These are phyloP conservation scores for Jaltomata sinuosa DNA, from an alignment of 257 asterid genomes.

Conservation along the genomic window DNA sequence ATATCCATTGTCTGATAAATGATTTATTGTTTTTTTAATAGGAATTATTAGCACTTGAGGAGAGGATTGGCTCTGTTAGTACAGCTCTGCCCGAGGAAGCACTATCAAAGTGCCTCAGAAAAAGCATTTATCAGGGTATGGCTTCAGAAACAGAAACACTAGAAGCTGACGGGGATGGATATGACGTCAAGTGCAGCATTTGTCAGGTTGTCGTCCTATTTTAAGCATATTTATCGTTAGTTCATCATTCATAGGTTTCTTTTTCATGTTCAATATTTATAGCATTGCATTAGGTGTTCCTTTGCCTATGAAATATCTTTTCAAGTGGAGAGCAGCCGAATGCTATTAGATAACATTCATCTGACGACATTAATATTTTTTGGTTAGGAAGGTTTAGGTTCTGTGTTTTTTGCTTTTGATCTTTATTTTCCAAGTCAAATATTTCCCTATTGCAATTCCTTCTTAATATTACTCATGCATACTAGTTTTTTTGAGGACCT, in stretches of 20 bases:
- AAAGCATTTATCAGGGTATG: conserved; percentile 28
- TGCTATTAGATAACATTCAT: not conserved
- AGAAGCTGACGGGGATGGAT: conserved; percentile 31
- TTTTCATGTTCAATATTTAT: not conserved
- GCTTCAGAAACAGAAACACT: conserved; percentile 10
- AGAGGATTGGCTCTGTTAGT: conserved; percentile 88
- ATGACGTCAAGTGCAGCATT: conserved; percentile 66
- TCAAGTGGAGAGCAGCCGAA: not conserved
- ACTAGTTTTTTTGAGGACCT: not conserved
- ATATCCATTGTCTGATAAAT: not conserved
- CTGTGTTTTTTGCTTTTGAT: not conserved
- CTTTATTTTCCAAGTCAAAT: not conserved
- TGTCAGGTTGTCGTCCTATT: conserved; percentile 55
- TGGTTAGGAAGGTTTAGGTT: not conserved
- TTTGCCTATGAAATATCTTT: not conserved
- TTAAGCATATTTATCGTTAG: not conserved
- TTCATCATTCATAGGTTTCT: not conserved
- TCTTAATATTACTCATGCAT: not conserved
- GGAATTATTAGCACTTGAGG: conserved; percentile 92
- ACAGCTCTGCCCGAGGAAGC: conserved; percentile 80
- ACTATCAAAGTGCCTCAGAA: conserved; percentile 49
- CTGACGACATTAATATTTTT: not conserved
- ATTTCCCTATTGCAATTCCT: not conserved
- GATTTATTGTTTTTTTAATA: conserved; percentile 2
- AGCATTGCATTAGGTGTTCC: not conserved